Evolutionary conservation across 2,329 filamentous ascomycete genomes (phyloP), one percentile per base, ranked within the genome.

Genomic region (Dissoconium aciculare): DNA sequence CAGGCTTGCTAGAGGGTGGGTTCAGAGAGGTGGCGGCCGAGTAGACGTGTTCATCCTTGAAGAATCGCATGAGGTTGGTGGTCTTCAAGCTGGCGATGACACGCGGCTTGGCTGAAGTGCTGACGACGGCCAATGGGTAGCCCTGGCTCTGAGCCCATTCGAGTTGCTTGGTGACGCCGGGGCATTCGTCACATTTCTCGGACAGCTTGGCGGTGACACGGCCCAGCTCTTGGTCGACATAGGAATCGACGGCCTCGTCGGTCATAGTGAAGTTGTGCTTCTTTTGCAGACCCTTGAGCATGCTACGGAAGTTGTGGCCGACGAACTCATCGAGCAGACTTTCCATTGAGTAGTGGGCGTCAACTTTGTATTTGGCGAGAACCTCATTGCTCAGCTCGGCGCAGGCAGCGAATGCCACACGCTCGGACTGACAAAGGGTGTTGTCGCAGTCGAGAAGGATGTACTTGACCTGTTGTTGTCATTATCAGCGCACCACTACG

Each of bases 271-370:
- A 87, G 57, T 67, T 64, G 65, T 81, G 74, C 57, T 79, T 77
- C 55, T 72, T 62, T 57, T 84, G 74, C 38, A 93, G 71, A 38
- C 71, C 73, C 36, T 64, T 58, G 60, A 92, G 75, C 81, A 92
- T 92, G 58, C 82, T 81, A 45, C 83, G 81, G 69, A 92, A 93
- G 69, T 91, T 92, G 56, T 89, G 78, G 47, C 85, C 84, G 46
- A 93, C 82, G 50, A 91, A 93, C 60, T 92, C 80, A 45, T 67
- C 63, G 60, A 92, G 80, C 41, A 93, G 74, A 37, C 73, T 67
- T 28, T 75, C 70, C 50, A 78, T 78, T 3, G 79, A 84, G 64
- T 91, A 93, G 52, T 69, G 71, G 45, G 71, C 65, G 15, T 64
- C 50, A 47, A 82, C 64, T 46, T 66, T 61, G 50, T 77, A 67